A percentile compares a stretch with the other conserved stretches of the same genome.
Conservation (phyloP, 352 stramenopile genomes). For the Globisporangium recalcitrans region DNA sequence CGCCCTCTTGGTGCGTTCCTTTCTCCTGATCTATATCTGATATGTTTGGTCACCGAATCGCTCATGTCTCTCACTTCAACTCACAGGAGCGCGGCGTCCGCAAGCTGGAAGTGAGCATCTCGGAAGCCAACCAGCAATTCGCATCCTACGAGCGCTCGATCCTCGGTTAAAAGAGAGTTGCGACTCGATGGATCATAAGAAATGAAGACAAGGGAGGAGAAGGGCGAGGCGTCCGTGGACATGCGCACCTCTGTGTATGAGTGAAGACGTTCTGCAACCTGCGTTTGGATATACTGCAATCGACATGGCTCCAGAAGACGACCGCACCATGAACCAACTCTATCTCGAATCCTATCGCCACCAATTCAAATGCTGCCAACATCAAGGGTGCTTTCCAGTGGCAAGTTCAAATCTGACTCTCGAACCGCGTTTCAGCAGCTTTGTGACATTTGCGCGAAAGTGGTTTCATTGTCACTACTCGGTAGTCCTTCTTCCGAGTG, state of each 20-base stretch:
- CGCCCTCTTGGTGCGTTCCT: conserved; percentile 47
- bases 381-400: too few relatives aligned
- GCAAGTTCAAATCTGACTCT: too few relatives aligned
- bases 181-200: too few relatives aligned
- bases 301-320: not conserved
- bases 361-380: too few relatives aligned
- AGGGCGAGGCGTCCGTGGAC: not conserved
- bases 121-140: conserved; percentile 90
- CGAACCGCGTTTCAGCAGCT: too few relatives aligned
- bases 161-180: conserved; percentile 29
- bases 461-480: too few relatives aligned
- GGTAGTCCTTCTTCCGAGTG: too few relatives aligned
- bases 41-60: conserved; percentile 1
- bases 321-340: not conserved
- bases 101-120: conserved; percentile 93
- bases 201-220: too few relatives aligned
- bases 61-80: not conserved
- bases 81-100: conserved; percentile 63
- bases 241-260: not conserved
- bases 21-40: not conserved
- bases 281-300: not conserved
- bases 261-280: not conserved
- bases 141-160: conserved; percentile 77
- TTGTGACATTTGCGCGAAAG: too few relatives aligned
- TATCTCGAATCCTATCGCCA: too few relatives aligned